Evolutionary conservation across 2,329 filamentous ascomycete genomes (phyloP), one percentile per base, ranked within the genome.

Genomic region (Chaetomium strumarium): DNA sequence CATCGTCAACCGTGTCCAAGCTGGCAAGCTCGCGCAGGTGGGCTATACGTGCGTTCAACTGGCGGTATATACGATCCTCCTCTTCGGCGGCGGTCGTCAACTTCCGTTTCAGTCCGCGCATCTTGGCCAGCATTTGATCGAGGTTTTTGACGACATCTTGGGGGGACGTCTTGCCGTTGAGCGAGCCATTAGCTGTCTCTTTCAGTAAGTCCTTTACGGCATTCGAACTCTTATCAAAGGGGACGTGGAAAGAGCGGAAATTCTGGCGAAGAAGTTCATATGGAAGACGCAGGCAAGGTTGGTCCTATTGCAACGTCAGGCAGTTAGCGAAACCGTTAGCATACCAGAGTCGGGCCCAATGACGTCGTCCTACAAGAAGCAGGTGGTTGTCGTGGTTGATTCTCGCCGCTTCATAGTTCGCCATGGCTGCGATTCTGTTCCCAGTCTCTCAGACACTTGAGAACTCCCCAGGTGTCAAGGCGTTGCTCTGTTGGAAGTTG

Each of bases 251-350:
- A 3, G 85, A 83, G 64, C 95, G 93, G 72, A 97, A 95, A 72
- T 95, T 97, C 68, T 93, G 92, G 51, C 90, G 86, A 19, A 95
- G 84, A 52, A 96, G 86, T 68, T 97, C 93, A 70, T 92, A 86
- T 16, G 93, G 93, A 19, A 97, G 83, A 33, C 91, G 90, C 60
- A 99, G 83, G 60, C 97, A 86, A 4, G 92, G 87, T 79, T 97
- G 92, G 66, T 99, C 93, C 90, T 92, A n/a, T n/a, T 14, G 14
- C 14, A 29, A 5, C 29, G 12, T n/a, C 51, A 29, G 47, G 48
- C 30, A 29, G 49, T 47, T 53, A 50, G 52, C 31, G 10, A 37
- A 20, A 20, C 14, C 13, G 20, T 37, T 37, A 42, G 41, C 19
- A 29, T 24, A 19, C 11, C 24, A 16, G 20, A 31, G 37, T 29